Base-by-base conservation (phyloP, 2,329 filamentous ascomycete species). In the Fusarium circinatum region DNA sequence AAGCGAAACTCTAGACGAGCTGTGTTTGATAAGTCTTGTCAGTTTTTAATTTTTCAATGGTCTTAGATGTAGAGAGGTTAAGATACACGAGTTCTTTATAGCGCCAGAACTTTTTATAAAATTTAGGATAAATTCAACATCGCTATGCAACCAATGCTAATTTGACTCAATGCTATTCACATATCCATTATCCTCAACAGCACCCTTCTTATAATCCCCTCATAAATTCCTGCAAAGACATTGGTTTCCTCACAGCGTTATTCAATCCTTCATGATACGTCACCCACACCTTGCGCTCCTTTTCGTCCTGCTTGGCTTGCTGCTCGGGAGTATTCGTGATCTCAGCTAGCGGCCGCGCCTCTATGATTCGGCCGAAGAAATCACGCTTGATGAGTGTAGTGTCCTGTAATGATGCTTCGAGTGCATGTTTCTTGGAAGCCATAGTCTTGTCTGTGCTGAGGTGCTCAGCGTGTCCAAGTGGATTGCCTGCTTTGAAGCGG, bases 231-330 rank as follows among this genome's bases (percentile, higher is more conserved):
- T 89, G 88, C 80, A 98, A 81, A 14, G 93, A 93, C 70, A 98
- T 91, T 6, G 94, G 94, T 81, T 97, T 98, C 81, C 93, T 88
- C 69, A 98, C 95, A 17, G 95, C 95, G 86, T 98, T 98, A 63
- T 94, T 96, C 80, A 94, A 91, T 1, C 95, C 95, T 84, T 98
- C 95, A 78, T 98, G 91, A 81, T 91, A 98, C 72, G 90, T 96
- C 47, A 97, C 91, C 95, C 95, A 98, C 8, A 95, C 92, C 76
- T 92, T 86, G 15, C 78, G 89, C 56, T 86, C 87, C 54, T 88
- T 88, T 63, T 85, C 82, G 48, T 82, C 61, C 24, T 52, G 62
- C 32, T 45, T 80, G 44, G 78, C 81, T 67, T 76, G 77, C 69
- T 75, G 80, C 42, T 78, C 80, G 52, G 65, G 71, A 20, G 68